Conservation (phyloP, 1,284 basidiomycete genomes). For the Trametes pubescens region DNA sequence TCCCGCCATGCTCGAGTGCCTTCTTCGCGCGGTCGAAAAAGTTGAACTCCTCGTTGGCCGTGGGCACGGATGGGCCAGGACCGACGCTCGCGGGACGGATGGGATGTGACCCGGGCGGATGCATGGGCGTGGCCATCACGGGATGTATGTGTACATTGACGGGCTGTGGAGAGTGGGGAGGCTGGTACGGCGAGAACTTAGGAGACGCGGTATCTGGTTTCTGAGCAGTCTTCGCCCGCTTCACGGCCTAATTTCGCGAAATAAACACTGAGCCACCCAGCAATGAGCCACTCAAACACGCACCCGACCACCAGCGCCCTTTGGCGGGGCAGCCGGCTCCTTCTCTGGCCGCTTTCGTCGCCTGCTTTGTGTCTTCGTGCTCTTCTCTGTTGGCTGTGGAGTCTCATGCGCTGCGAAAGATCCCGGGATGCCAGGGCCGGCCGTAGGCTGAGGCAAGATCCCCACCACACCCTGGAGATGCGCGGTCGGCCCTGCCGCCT, state of each 20-base stretch:
- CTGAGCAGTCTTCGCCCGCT: conserved; percentile 67
- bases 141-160: conserved; percentile 33
- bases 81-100: conserved; percentile 27
- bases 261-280: conserved; percentile 2
- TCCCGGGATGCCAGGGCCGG: conserved; percentile 39
- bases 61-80: conserved; percentile 48
- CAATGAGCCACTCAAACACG: conserved; percentile 20
- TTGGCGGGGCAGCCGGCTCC: conserved; percentile 56
- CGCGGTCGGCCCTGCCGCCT: conserved; percentile 53
- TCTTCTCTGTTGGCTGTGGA: conserved; percentile 48
- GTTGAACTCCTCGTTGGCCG: conserved; percentile 84
- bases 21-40: conserved; percentile 95
- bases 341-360: conserved; percentile 70
- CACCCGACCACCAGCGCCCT: conserved; percentile 38
- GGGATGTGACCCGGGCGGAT: conserved; percentile 28
- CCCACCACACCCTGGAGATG: conserved; percentile 47
- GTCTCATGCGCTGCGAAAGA: conserved; percentile 42
- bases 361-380: conserved; percentile 52
- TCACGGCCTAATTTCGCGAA: conserved; percentile 48
- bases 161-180: conserved; percentile 43
- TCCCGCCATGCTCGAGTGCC: conserved; percentile 74
- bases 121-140: conserved; percentile 23
- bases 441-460: conserved; percentile 54
- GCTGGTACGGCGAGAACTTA: conserved; percentile 62
- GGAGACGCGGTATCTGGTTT: conserved; percentile 65